A percentile compares a stretch with the other conserved stretches of the same genome.
phyloP scores from a whole-genome alignment of 768 basidiomycete species.

The Pilatotrama ljubarskyi region DNA sequence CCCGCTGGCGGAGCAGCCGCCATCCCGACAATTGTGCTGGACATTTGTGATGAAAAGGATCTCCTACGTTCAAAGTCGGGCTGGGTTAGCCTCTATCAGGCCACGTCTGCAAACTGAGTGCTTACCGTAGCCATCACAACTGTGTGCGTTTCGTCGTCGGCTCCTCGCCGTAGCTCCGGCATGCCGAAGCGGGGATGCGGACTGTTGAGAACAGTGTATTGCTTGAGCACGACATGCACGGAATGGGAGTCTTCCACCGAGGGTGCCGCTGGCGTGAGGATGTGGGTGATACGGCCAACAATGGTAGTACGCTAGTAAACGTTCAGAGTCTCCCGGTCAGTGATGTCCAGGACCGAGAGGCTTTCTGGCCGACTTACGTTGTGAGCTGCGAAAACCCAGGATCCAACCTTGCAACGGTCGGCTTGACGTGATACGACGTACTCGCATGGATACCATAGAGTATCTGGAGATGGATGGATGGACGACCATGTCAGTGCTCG shows the following conservation, averaged over 20 bases:
- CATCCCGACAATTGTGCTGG: slow-evolving; percentile 11
- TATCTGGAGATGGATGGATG: neutral
- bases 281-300: neutral
- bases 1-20: neutral
- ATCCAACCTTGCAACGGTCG: neutral
- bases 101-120: no score
- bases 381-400: neutral
- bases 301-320: neutral
- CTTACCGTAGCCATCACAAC: neutral
- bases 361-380: neutral
- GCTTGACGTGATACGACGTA: neutral
- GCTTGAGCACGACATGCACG: neutral
- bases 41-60: slow-evolving; percentile 10
- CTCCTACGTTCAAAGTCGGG: neutral
- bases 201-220: neutral
- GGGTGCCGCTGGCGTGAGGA: no score
- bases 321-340: no score
- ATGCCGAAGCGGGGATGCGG: neutral
- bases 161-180: neutral
- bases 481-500: neutral
- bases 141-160: neutral
- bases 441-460: neutral
- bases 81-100: neutral
- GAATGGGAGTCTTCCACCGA: no score
- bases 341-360: neutral